Evolutionary conservation across 306 rosid genomes (phyloP).

Genomic region (Mimosa bimucronata): DNA sequence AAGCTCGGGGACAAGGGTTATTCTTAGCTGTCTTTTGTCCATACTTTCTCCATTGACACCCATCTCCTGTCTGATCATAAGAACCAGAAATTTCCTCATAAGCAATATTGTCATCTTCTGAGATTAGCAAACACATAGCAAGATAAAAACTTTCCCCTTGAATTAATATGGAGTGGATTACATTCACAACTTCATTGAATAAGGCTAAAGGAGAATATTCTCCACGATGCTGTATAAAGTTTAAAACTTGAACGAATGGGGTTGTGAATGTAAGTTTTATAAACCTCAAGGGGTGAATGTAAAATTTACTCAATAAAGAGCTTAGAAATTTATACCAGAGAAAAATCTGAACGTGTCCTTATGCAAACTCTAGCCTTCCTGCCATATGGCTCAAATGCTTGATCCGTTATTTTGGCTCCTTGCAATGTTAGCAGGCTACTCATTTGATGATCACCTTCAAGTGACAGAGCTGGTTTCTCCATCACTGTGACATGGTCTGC

Average conservation of each 20-base stretch:
- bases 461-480: conserved; percentile 22
- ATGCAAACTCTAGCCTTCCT: conserved; percentile 52
- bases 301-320: not conserved
- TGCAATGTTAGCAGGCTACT: not conserved
- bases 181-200: not conserved
- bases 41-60: conserved; percentile 60
- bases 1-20: conserved; percentile 54
- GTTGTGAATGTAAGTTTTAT: not conserved
- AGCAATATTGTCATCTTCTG: not conserved
- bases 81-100: not conserved
- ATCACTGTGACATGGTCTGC: conserved; percentile 26
- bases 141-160: not conserved
- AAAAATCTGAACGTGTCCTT: conserved; percentile 43
- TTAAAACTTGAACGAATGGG: not conserved
- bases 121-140: conserved; percentile 4
- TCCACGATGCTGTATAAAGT: too few species aligned
- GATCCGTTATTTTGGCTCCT: conserved; percentile 29
- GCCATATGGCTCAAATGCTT: conserved; percentile 22
- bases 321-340: conserved; percentile 33
- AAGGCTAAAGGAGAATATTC: too few species aligned
- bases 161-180: not conserved
- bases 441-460: conserved; percentile 2
- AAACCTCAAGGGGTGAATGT: not conserved
- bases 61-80: conserved; percentile 48
- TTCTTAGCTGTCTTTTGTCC: conserved; percentile 54